phyloP scores from a whole-genome alignment of 495 filamentous ascomycete species.

The Ramalina intermedia region DNA sequence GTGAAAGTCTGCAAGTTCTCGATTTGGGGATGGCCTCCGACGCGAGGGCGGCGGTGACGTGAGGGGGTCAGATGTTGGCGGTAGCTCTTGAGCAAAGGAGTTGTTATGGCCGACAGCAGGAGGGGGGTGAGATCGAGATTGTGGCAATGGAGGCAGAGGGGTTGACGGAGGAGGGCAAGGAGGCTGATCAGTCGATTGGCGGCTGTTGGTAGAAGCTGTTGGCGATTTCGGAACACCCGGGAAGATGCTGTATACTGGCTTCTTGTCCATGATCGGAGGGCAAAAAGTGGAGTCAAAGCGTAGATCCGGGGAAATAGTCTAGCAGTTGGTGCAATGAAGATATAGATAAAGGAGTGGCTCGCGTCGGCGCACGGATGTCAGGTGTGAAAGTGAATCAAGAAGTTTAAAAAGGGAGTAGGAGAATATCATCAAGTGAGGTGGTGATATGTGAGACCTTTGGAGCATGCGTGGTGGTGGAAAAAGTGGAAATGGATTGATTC shows the following conservation, averaged over 20 bases:
- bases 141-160: background rate
- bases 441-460: background rate
- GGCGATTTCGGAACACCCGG: background rate
- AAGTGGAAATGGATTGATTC: background rate
- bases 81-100: background rate
- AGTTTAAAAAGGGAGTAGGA: background rate
- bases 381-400: conserved; percentile 2
- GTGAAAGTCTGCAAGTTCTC: conserved; percentile 2
- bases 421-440: conserved; percentile 1
- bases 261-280: conserved; percentile 1
- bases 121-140: background rate
- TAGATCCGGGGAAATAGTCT: background rate
- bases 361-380: background rate
- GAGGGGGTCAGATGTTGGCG: background rate
- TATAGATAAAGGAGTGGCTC: background rate
- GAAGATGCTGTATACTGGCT: conserved; percentile 1
- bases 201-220: background rate
- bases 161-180: conserved; percentile 1
- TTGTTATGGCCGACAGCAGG: background rate
- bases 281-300: conserved; percentile 1
- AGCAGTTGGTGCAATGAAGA: background rate
- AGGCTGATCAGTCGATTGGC: background rate
- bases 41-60: background rate
- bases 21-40: background rate
- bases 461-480: background rate